Percentiles rank a stretch among this genome's conserved stretches.
These are phyloP conservation scores for Podaxis sp. DNA, from an alignment of 768 basidiomycete genomes.

Conservation along the genomic window DNA sequence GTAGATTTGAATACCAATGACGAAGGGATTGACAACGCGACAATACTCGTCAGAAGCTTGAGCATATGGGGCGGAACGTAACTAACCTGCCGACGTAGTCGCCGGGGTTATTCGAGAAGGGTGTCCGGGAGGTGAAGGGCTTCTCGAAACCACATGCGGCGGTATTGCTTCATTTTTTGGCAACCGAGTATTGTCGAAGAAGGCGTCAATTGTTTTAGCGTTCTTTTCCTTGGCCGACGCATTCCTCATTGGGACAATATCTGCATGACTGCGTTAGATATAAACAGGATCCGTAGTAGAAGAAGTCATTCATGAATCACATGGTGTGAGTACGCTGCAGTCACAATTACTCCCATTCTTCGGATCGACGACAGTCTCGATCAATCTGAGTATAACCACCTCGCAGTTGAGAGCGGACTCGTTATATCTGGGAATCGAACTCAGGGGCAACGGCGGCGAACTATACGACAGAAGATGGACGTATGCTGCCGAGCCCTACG, in stretches of 20 bases:
- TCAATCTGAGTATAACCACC: slow-evolving; percentile 14
- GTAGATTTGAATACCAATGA: background rate
- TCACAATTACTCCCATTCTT: slow-evolving; percentile 17
- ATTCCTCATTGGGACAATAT: background rate
- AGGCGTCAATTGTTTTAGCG: background rate
- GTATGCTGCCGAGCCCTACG: background rate
- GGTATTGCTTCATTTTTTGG: background rate
- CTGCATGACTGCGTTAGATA: no score
- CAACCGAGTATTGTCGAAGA: background rate
- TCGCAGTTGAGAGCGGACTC: background rate
- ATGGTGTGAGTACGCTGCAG: slow-evolving; percentile 6
- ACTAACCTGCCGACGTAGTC: no score
- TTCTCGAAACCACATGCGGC: background rate
- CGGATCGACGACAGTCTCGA: slow-evolving; percentile 17
- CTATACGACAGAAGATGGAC: no score
- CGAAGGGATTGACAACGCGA: background rate
- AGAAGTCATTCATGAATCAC: no score
- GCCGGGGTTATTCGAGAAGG: background rate
- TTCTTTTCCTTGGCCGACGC: background rate
- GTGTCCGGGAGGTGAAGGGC: background rate
- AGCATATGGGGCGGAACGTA: background rate
- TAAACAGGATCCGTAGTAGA: no score
- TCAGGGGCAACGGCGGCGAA: no score
- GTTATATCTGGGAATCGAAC: no score
- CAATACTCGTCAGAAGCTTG: no score